Base-by-base conservation (phyloP, 2,329 filamentous ascomycete genomes). In the Fusarium protoensiforme region DNA sequence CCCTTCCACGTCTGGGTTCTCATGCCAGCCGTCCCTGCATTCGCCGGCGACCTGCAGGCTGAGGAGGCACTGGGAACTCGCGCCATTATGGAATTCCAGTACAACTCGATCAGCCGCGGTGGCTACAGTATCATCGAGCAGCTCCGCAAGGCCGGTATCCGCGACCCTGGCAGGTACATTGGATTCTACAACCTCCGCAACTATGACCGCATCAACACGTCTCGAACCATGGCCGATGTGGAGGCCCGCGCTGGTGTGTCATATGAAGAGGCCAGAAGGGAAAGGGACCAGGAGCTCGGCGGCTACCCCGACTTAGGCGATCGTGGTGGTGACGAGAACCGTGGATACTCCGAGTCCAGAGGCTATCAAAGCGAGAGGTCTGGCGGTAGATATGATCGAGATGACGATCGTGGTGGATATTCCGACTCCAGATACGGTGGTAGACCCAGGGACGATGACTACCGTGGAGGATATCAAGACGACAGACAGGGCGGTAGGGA, bases 31-130 rank as follows among this genome's bases (percentile, higher is more conserved):
- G 91, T 97, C 0, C 94, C 94, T 9, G 94, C 91, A 2, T 97
- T 97, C 78, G 93, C 94, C 2, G 94, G 94, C 6, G 93, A 96
- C 76, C 85, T 97, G 57, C 89, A 93, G 77, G 87, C 87, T 0
- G 92, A 95, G 61, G 91, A 89, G 24, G 91, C 92, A 10, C 85
- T 96, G 1, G 92, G 93, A 24, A 96, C 94, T 0, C 87, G 94
- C 38, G 94, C 93, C 7, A 96, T 97, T 77, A 95, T 96, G 92
- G 93, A 96, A 80, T 96, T 93, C 81, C 94, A 96, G 79, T 96
- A 96, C 83, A 87, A 90, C 78, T 92, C 90, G 60, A 96, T 96
- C 83, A 93, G 90, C 81, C 90, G 93, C 38, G 93, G 93, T 35
- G 93, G 92, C 4, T 84, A 93, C 80, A 93, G 91, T 67, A 96